Conservation (phyloP, 108 stramenopile genomes). For the Discostella stelligeroides region DNA sequence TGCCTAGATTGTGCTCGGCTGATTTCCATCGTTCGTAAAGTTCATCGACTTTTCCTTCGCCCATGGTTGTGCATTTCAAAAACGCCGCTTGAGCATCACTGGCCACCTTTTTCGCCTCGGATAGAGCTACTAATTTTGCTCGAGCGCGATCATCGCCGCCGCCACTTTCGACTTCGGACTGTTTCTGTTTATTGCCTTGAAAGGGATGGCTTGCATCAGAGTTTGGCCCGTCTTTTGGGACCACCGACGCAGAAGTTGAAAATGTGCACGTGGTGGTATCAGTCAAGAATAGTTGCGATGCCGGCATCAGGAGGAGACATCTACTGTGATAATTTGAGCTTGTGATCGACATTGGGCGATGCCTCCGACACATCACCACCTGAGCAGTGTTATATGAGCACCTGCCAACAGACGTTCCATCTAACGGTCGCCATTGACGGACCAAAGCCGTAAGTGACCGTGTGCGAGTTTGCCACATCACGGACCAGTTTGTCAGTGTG, state of each 20-base stretch:
- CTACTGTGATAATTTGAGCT: not conserved
- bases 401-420: too few species aligned
- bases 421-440: too few species aligned
- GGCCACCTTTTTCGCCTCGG: slow-evolving; percentile 18
- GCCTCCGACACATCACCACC: too few species aligned
- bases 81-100: slow-evolving; percentile 18
- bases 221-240: not conserved
- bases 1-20: too few species aligned
- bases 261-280: not conserved
- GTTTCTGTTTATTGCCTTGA: not conserved
- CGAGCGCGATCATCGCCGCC: slow-evolving; percentile 19
- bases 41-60: not conserved
- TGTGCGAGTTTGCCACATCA: too few species aligned
- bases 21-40: slow-evolving; percentile 28
- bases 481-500: too few species aligned
- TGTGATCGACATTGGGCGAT: too few species aligned
- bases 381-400: too few species aligned
- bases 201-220: not conserved
- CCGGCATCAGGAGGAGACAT: too few species aligned
- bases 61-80: not conserved
- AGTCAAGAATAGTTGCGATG: not conserved
- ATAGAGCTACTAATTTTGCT: slow-evolving; percentile 27
- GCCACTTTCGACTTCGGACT: not conserved
- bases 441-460: too few species aligned
- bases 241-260: not conserved